These are phyloP conservation scores for Immersiporthe knoxdaviesiana DNA, from an alignment of 2,329 filamentous ascomycete species.

Conservation along the genomic window DNA sequence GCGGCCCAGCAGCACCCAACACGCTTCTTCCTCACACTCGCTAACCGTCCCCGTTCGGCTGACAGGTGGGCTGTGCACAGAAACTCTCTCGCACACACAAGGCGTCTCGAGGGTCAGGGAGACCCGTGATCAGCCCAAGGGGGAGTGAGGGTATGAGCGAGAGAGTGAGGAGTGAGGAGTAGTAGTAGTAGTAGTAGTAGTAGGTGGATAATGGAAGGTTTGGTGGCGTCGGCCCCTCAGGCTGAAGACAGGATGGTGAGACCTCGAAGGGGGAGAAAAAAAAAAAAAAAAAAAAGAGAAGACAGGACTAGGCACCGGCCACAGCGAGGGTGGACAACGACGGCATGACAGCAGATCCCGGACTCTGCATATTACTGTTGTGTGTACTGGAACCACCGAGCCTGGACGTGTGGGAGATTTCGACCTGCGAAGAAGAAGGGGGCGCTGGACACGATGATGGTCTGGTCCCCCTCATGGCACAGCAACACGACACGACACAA, in stretches of 20 bases:
- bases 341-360: constrained; percentile 25
- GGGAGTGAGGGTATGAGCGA: no score
- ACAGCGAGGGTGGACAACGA: constrained; percentile 6
- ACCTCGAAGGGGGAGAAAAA: constrained; percentile 8
- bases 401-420: not conserved
- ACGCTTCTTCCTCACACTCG: constrained; percentile 6
- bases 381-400: not conserved
- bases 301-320: constrained; percentile 22
- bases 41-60: constrained; percentile 21
- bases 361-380: constrained; percentile 21
- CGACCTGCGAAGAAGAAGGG: constrained; percentile 23
- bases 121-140: constrained; percentile 28
- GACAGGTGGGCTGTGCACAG: not conserved
- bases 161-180: constrained; percentile 21
- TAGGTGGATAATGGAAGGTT: constrained; percentile 29
- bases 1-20: constrained; percentile 11
- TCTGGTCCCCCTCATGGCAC: constrained; percentile 6
- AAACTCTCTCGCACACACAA: no score
- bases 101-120: not conserved
- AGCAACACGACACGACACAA: not conserved
- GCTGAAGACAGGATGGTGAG: constrained; percentile 23
- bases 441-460: not conserved
- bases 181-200: constrained; percentile 9
- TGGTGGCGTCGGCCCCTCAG: constrained; percentile 25
- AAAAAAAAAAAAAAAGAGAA: not conserved